phyloP scores from a whole-genome alignment of 1,284 basidiomycete genomes.

The Veloporphyrellus conicus region DNA sequence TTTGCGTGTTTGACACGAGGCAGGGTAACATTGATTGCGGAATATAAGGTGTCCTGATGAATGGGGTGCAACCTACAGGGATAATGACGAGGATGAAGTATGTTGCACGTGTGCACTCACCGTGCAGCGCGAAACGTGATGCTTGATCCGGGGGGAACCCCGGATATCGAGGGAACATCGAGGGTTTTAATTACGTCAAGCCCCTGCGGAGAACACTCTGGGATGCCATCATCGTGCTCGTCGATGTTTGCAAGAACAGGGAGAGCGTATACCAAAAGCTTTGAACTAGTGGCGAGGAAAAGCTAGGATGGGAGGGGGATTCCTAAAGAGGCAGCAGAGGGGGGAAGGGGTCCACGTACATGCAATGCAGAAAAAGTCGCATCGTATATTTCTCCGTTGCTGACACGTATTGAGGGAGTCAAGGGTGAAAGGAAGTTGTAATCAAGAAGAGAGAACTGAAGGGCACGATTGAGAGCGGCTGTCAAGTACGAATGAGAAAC shows the following conservation, averaged over 20 bases:
- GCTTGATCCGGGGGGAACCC: slow-evolving; percentile 45
- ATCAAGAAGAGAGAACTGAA: slow-evolving; percentile 62
- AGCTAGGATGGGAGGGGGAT: slow-evolving; percentile 42
- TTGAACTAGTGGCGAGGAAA: slow-evolving; percentile 59
- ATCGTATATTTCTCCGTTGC: slow-evolving; percentile 73
- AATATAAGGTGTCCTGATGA: slow-evolving; percentile 56
- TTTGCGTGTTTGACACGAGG: slow-evolving; percentile 53
- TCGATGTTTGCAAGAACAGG: slow-evolving; percentile 19
- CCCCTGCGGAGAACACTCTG: slow-evolving; percentile 20
- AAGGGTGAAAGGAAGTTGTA: slow-evolving; percentile 61
- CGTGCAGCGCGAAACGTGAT: slow-evolving; percentile 68
- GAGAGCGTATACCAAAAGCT: slow-evolving; percentile 59
- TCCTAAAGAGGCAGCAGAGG: slow-evolving; percentile 2
- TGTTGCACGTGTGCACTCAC: slow-evolving; percentile 36
- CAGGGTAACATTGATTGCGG: slow-evolving; percentile 69
- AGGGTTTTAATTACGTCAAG: slow-evolving; percentile 51
- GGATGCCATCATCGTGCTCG: slow-evolving; percentile 34
- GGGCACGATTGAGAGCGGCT: slow-evolving; percentile 14
- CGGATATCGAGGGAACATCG: slow-evolving; percentile 50
- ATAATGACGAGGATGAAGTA: slow-evolving; percentile 17
- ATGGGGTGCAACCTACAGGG: slow-evolving; percentile 56
- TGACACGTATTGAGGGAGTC: slow-evolving; percentile 44
- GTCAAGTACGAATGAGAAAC: not conserved
- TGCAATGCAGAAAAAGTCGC: slow-evolving; percentile 54
- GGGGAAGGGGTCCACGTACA: slow-evolving; percentile 34